phyloP scores from a whole-genome alignment of 2,329 filamentous ascomycete genomes.

The Phaeomoniella chlamydospora region DNA sequence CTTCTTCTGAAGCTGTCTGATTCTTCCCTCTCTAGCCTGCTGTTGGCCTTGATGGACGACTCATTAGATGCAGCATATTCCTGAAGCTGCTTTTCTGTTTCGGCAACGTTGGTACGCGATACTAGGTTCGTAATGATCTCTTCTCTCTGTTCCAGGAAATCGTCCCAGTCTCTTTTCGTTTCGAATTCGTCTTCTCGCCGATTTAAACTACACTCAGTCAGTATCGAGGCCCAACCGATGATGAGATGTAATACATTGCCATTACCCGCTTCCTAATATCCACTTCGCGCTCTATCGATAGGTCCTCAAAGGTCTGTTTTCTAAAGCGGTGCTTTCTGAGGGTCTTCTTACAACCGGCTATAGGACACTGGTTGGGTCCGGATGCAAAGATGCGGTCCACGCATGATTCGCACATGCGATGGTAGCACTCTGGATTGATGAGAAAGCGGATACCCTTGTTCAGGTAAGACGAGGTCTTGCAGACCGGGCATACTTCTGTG shows the following conservation, averaged over 20 bases:
- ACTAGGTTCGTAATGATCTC: conserved; percentile 81
- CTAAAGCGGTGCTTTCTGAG: conserved; percentile 75
- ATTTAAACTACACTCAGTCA: conserved; percentile 54
- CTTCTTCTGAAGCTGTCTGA: conserved; percentile 28
- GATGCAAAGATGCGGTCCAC: conserved; percentile 79
- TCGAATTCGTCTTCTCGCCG: conserved; percentile 84
- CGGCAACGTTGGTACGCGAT: conserved; percentile 52
- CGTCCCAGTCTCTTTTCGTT: conserved; percentile 68
- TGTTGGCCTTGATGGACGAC: conserved; percentile 39
- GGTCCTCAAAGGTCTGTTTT: conserved; percentile 76
- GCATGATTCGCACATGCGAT: conserved; percentile 95
- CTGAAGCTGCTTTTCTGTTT: conserved; percentile 43
- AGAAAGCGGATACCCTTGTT: conserved; percentile 89
- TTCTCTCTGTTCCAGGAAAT: conserved; percentile 90
- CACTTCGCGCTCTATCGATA: conserved; percentile 80
- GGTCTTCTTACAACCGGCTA: conserved; percentile 75
- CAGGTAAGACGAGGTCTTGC: conserved; percentile 91
- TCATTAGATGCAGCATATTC: conserved; percentile 61
- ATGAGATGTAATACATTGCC: conserved; percentile 25
- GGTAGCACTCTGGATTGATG: conserved; percentile 97
- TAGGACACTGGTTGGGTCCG: conserved; percentile 82
- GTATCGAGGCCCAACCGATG: conserved; percentile 1
- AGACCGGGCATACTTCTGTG: conserved; percentile 78
- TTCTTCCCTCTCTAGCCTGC: conserved; percentile 31
- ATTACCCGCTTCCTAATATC: conserved; percentile 75